Conservation (phyloP, 148 eudicot genomes). For the Amaranthus hypochondriacus region DNA sequence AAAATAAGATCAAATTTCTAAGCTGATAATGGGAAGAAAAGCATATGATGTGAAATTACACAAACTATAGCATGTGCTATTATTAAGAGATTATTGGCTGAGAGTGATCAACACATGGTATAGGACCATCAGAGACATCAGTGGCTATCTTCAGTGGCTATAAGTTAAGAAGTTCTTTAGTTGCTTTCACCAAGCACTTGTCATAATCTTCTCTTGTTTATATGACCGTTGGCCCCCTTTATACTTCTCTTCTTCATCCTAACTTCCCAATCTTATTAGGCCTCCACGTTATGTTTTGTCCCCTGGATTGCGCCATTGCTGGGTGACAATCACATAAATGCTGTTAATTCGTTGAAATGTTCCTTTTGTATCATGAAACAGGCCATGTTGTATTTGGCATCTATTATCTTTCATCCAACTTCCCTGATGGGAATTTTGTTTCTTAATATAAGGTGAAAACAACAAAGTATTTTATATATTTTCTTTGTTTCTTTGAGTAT, state of each 20-base stretch:
- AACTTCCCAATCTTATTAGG: background rate
- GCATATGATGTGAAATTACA: conserved; percentile 20
- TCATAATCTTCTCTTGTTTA: conserved; percentile 14
- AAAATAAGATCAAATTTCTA: background rate
- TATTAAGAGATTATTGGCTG: background rate
- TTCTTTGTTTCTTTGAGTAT: too few relatives aligned
- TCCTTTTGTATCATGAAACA: conserved; percentile 3
- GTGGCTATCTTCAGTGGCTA: conserved; percentile 5
- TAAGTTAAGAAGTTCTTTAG: conserved; percentile 13
- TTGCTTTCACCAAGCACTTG: conserved; percentile 11
- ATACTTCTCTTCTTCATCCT: conserved; percentile 9
- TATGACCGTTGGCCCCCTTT: conserved; percentile 19
- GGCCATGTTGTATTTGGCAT: conserved; percentile 6
- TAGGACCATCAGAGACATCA: conserved; percentile 12
- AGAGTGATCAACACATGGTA: conserved; percentile 16
- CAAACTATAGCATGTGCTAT: conserved; percentile 16
- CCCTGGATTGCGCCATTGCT: conserved; percentile 1
- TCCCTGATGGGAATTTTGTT: background rate
- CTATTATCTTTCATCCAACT: conserved; percentile 1
- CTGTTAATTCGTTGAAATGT: background rate
- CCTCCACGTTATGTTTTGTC: conserved; percentile 14
- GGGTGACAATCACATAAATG: background rate
- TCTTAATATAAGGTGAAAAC: too few relatives aligned
- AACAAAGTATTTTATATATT: too few relatives aligned
- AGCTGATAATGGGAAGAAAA: background rate